These are phyloP conservation scores for Lasiodiplodia hormozganensis DNA, from an alignment of 2,329 filamentous ascomycete species.

Conservation along the genomic window DNA sequence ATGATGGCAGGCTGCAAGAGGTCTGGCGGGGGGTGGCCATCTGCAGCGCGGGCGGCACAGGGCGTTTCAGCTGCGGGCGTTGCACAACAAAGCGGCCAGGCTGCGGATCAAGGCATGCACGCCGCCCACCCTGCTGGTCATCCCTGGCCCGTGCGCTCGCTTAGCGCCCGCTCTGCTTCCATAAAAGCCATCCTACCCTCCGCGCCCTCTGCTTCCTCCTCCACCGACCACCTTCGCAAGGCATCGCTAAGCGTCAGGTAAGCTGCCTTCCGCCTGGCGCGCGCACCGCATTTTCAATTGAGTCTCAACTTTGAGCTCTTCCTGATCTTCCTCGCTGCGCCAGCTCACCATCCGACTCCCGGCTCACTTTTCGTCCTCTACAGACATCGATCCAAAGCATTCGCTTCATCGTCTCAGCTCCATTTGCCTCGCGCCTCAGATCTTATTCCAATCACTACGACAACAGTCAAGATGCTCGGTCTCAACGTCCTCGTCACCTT, in stretches of 20 bases:
- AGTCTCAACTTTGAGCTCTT: neutral
- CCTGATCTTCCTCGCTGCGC: neutral
- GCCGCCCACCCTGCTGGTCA: conserved; percentile 5
- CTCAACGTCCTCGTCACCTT: conserved; percentile 13
- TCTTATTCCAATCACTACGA: conserved; percentile 16
- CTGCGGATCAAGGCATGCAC: conserved; percentile 17
- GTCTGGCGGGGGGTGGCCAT: neutral
- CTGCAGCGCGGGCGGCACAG: conserved; percentile 16
- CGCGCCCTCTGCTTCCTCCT: conserved; percentile 1
- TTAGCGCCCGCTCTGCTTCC: conserved; percentile 11
- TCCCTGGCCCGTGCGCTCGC: conserved; percentile 13
- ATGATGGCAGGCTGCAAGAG: conserved; percentile 20
- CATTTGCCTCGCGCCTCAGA: conserved; percentile 18
- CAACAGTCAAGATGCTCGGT: conserved; percentile 25
- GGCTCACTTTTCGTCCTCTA: conserved; percentile 12
- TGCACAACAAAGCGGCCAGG: conserved; percentile 17
- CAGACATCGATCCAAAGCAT: conserved; percentile 18
- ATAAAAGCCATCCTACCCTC: conserved; percentile 20
- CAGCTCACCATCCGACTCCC: conserved; percentile 2
- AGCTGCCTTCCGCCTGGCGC: neutral
- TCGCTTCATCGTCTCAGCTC: neutral
- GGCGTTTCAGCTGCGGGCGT: conserved; percentile 22
- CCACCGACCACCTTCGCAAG: conserved; percentile 23
- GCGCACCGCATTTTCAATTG: conserved; percentile 5
- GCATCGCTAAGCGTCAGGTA: conserved; percentile 22